Conservation (phyloP, 169 alveolate genomes). For the Amoebophrya sp. region DNA sequence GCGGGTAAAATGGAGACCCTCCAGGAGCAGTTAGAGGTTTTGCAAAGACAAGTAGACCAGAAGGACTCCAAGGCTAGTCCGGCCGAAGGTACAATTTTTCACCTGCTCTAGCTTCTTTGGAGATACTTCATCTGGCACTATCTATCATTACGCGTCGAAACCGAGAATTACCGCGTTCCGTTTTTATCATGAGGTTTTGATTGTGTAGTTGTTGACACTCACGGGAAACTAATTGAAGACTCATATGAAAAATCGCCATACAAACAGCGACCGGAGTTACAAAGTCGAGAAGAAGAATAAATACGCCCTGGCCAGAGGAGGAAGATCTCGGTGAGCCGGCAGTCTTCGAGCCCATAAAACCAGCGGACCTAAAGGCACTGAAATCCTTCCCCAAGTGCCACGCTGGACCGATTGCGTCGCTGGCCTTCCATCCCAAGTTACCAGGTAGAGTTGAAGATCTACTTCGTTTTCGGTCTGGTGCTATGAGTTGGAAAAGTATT, state of each 20-base stretch:
- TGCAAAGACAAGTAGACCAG: background rate
- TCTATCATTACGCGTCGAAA: no score
- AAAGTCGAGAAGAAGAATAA: no score
- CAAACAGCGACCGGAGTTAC: background rate
- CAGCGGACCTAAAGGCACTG: background rate
- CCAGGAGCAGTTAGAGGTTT: conserved; percentile 44
- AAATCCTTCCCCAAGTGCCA: conserved; percentile 56
- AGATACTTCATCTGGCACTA: no score
- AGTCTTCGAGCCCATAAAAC: background rate
- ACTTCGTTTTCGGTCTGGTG: no score
- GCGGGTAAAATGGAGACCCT: conserved; percentile 50
- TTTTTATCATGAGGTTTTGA: no score
- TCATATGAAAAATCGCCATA: background rate
- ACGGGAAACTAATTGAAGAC: no score
- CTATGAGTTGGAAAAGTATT: no score
- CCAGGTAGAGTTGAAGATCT: no score
- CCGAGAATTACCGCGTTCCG: no score
- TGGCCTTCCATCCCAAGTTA: conserved; percentile 78
- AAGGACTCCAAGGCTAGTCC: background rate
- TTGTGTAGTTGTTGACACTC: no score
- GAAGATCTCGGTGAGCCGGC: background rate
- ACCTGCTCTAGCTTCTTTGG: background rate
- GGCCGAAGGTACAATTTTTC: background rate
- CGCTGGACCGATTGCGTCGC: conserved; percentile 70
- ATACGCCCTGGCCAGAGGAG: background rate